Evolutionary conservation across 352 stramenopile species (phyloP).

Genomic region (Globisporangium echinulatum): DNA sequence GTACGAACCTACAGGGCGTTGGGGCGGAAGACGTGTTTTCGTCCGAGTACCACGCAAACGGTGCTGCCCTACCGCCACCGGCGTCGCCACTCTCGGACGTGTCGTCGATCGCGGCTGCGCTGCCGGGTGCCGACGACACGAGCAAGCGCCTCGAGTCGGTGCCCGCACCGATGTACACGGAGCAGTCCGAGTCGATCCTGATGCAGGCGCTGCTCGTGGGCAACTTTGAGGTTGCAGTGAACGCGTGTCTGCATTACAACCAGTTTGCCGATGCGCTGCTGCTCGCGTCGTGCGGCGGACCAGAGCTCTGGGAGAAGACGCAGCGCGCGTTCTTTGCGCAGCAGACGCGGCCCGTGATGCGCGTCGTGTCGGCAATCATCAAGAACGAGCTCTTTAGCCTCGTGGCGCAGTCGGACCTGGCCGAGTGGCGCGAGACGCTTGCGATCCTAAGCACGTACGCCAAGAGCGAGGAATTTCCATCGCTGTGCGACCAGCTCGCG

Average conservation of each 20-base stretch:
- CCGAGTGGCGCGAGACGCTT: conserved; percentile 95
- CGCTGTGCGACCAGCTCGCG: conserved; percentile 92
- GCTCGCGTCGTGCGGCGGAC: conserved; percentile 89
- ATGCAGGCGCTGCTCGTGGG: conserved; percentile 96
- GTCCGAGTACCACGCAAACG: conserved; percentile 54
- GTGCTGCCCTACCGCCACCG: conserved; percentile 15
- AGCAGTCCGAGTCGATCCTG: conserved; percentile 88
- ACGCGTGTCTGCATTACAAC: conserved; percentile 94
- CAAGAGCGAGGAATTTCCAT: conserved; percentile 95
- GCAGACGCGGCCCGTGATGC: conserved; percentile 90
- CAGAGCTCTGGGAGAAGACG: conserved; percentile 94
- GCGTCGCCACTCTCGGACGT: conserved; percentile 42
- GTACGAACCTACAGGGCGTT: conserved; percentile 23
- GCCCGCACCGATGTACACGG: conserved; percentile 70
- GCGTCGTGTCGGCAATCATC: conserved; percentile 94
- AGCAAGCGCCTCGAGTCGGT: conserved; percentile 68
- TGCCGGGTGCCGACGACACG: conserved; percentile 57
- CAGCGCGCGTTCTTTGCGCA: conserved; percentile 93
- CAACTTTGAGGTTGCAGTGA: conserved; percentile 97
- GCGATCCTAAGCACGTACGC: conserved; percentile 97
- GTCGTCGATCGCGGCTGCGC: conserved; percentile 34
- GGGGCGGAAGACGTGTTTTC: conserved; percentile 76
- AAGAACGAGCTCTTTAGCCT: conserved; percentile 88
- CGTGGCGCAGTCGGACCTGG: conserved; percentile 87
- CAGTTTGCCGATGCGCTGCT: conserved; percentile 96